Evolutionary conservation across 257 asterid genomes (phyloP).

Genomic region (Salvia miltiorrhiza): DNA sequence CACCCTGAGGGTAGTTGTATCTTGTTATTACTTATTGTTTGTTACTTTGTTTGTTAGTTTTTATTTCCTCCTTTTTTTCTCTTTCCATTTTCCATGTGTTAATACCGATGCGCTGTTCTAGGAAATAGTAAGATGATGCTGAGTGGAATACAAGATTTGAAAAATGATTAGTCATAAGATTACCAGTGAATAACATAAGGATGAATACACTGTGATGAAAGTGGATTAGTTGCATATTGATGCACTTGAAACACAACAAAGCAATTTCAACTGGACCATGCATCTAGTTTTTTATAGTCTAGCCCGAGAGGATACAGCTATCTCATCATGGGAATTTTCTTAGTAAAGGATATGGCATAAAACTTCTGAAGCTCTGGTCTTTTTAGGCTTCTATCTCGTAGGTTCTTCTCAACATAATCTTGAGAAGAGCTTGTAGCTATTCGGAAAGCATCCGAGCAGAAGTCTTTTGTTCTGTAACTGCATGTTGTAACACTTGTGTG

Average conservation of each 20-base stretch:
- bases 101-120: background rate
- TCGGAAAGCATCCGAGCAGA: background rate
- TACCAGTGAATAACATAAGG: background rate
- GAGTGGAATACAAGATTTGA: background rate
- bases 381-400: background rate
- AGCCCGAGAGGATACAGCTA: background rate
- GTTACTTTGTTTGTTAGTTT: background rate
- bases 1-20: constrained; percentile 12
- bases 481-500: background rate
- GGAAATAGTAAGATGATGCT: background rate
- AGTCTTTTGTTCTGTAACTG: background rate
- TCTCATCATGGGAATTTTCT: constrained; percentile 5
- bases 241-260: background rate
- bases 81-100: background rate
- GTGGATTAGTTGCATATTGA: constrained; percentile 2
- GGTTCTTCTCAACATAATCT: background rate
- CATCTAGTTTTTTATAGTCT: background rate
- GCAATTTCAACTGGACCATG: background rate
- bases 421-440: background rate
- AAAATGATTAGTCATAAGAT: background rate
- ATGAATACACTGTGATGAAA: constrained; percentile 1
- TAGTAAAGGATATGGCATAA: background rate
- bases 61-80: background rate
- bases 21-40: no score
- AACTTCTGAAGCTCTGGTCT: background rate